phyloP scores from a whole-genome alignment of 164 flowering plant genomes.

The Hamamelis virginiana region DNA sequence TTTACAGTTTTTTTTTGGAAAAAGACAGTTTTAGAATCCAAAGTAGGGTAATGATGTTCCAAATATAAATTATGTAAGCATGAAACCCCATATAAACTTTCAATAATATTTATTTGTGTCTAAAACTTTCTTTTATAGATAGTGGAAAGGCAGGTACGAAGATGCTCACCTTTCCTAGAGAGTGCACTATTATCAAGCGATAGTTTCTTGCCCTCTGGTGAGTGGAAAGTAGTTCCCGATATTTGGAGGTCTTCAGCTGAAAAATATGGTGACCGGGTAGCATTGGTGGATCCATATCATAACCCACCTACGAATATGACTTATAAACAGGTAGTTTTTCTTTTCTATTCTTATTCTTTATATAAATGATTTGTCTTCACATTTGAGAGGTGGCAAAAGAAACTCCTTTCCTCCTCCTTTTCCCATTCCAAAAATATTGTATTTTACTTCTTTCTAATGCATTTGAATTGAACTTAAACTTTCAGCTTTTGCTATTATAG shows the following conservation, averaged over 20 bases:
- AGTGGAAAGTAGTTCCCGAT: conserved; percentile 85
- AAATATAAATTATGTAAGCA: too few species aligned
- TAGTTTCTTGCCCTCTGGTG: conserved; percentile 34
- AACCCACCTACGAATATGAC: conserved; percentile 77
- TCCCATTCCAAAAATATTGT: too few species aligned
- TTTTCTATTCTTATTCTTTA: background rate
- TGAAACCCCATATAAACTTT: too few species aligned
- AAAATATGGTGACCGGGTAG: conserved; percentile 72
- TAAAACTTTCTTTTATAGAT: conserved; percentile 32
- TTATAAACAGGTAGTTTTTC: conserved; percentile 61
- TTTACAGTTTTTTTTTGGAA: too few species aligned
- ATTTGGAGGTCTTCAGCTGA: conserved; percentile 89
- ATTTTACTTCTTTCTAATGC: too few species aligned
- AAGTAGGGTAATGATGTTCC: too few species aligned
- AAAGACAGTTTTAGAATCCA: too few species aligned
- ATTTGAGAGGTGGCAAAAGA: too few species aligned
- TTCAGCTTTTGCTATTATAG: too few species aligned
- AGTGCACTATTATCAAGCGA: conserved; percentile 34
- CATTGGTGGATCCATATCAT: conserved; percentile 85
- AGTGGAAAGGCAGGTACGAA: conserved; percentile 50
- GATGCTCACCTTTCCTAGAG: conserved; percentile 71
- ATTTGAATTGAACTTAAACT: too few species aligned
- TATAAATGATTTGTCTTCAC: too few species aligned
- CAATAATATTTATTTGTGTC: background rate
- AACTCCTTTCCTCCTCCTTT: too few species aligned